Percentiles rank a stretch among this genome's conserved stretches.
These are phyloP conservation scores for Fusarium napiforme DNA, from an alignment of 2,329 filamentous ascomycete species.

Conservation along the genomic window DNA sequence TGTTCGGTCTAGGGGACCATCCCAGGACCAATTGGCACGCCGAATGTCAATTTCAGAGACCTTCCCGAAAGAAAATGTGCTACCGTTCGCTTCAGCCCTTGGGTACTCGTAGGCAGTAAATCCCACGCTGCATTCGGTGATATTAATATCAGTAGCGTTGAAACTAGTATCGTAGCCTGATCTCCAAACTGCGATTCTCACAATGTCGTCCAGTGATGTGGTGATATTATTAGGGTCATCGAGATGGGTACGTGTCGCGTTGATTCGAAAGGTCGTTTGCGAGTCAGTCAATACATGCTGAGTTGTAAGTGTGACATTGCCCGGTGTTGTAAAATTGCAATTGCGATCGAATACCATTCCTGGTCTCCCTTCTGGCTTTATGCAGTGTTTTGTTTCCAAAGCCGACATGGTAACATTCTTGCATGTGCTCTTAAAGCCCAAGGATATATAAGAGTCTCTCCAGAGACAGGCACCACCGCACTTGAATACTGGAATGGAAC, in stretches of 20 bases:
- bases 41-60: neutral
- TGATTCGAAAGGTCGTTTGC: neutral
- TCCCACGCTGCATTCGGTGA: neutral
- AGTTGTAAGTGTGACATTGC: neutral
- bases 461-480: neutral
- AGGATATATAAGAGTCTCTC: neutral
- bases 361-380: neutral
- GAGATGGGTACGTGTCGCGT: neutral
- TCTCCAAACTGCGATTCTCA: neutral
- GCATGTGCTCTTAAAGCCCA: neutral
- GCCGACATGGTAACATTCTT: neutral
- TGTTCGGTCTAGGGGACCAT: too few species aligned
- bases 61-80: neutral
- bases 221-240: neutral
- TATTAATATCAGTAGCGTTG: neutral
- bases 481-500: neutral
- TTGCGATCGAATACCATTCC: neutral
- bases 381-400: neutral
- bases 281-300: neutral
- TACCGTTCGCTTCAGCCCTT: neutral
- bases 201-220: neutral
- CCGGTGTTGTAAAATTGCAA: neutral
- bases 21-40: neutral
- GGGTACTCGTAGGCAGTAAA: neutral
- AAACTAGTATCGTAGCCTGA: neutral